Conservation (phyloP, 352 stramenopile genomes). For the Phytophthora multivora region DNA sequence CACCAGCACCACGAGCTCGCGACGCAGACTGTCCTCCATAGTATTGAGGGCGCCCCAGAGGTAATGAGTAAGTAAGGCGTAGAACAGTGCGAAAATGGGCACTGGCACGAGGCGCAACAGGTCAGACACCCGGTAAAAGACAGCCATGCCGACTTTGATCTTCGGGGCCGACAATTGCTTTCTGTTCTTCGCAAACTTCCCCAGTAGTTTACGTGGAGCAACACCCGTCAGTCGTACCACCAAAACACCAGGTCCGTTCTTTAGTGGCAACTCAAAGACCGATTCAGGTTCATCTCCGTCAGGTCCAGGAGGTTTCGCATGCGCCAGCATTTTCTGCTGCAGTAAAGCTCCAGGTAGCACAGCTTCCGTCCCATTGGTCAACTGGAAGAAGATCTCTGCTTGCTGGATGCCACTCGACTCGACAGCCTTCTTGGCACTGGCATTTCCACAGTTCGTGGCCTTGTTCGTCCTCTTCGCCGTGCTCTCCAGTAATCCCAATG, state of each 20-base stretch:
- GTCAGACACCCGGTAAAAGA: constrained; percentile 48
- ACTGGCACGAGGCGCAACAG: constrained; percentile 57
- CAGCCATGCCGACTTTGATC: constrained; percentile 21
- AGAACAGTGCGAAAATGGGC: constrained; percentile 73
- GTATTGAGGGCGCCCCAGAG: constrained; percentile 50
- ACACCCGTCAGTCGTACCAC: constrained; percentile 63
- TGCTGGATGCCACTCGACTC: constrained; percentile 42
- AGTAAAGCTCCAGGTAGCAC: constrained; percentile 52
- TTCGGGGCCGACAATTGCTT: constrained; percentile 19
- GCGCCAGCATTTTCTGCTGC: constrained; percentile 62
- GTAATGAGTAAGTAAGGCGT: constrained; percentile 69
- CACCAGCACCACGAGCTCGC: constrained; percentile 61
- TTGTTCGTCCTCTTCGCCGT: constrained; percentile 30
- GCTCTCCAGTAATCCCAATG: constrained; percentile 64
- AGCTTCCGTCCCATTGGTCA: constrained; percentile 62
- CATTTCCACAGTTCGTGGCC: constrained; percentile 3
- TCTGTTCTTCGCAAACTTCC: constrained; percentile 41
- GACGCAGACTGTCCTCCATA: constrained; percentile 49
- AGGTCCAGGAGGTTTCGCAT: constrained; percentile 34
- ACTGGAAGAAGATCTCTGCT: constrained; percentile 72
- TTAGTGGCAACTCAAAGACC: constrained; percentile 63
- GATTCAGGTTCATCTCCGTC: constrained; percentile 46
- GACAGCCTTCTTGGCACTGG: constrained; percentile 22
- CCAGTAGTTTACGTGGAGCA: constrained; percentile 48
- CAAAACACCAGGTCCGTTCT: constrained; percentile 60